Evolutionary conservation across 2,329 filamentous ascomycete species (phyloP), one percentile per base, ranked within the genome.

Genomic region (Verticillium zaregamsianum): DNA sequence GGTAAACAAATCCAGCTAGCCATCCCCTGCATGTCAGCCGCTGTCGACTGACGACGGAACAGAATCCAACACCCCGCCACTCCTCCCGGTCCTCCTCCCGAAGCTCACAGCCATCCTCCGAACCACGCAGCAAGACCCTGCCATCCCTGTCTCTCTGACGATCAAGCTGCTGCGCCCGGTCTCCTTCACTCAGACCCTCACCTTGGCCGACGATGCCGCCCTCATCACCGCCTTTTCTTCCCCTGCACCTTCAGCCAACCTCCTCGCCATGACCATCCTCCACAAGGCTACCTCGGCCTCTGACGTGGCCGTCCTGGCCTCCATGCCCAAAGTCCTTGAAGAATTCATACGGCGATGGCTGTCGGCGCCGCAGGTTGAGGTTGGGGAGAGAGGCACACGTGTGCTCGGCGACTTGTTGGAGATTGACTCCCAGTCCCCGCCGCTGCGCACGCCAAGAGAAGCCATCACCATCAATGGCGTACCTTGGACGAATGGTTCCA

Each of bases 111-210:
- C 76, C 31, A 78, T 87, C 64, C 80, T 88, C 64, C 78, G 79
- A 63, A 74, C 74, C 33, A 84, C 81, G 60, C 76, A 76, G 9
- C 74, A 80, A 52, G 82, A 87, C 64, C 83, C 84, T 1, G 70
- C 77, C 4, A 73, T 78, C 9, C 73, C 87, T 57, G 81, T 82
- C 64, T 80, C 77, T 60, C 74, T 88, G 35, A 78, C 84, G 55
- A 78, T 80, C 67, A 86, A 84, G 69, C 80, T 89, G 32, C 77
- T 88, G 17, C 72, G 77, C 0, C 83, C 85, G 0, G 72, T 88
- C 1, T 71, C 73, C 45, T 86, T 88, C 67, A 76, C 76, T 3
- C 77, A 83, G 55, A 74, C 80, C 17, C 75, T 87, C 64, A 74
- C 78, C 2, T 71, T 87, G 8, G 82, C 84, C 12, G 79, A 83